These are phyloP conservation scores for Amanita exitialis DNA, from an alignment of 768 basidiomycete genomes.

Conservation along the genomic window DNA sequence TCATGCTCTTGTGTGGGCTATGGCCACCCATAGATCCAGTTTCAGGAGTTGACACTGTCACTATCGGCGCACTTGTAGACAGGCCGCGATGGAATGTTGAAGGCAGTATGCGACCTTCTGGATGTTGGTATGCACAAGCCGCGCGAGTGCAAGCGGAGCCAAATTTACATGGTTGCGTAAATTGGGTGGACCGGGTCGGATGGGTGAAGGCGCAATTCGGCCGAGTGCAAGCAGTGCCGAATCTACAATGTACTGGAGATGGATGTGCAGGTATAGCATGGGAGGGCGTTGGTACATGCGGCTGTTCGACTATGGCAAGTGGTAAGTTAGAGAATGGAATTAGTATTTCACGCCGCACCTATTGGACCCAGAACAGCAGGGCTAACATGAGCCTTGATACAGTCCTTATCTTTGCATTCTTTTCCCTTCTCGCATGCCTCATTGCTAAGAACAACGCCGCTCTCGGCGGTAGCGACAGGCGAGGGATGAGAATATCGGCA, in stretches of 20 bases:
- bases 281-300: slow-evolving; percentile 22
- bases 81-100: slow-evolving; percentile 75
- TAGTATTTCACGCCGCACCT: slow-evolving; percentile 28
- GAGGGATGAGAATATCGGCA: slow-evolving; percentile 94
- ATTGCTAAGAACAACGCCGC: slow-evolving; percentile 89
- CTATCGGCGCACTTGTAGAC: slow-evolving; percentile 46
- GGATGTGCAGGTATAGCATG: slow-evolving; percentile 19
- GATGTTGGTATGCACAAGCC: slow-evolving; percentile 86
- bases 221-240: slow-evolving; percentile 62
- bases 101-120: slow-evolving; percentile 75
- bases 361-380: slow-evolving; percentile 68
- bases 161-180: slow-evolving; percentile 62
- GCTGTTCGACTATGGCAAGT: slow-evolving; percentile 24
- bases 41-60: slow-evolving; percentile 52
- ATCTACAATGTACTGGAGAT: slow-evolving; percentile 46
- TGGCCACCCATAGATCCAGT: slow-evolving; percentile 53
- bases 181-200: slow-evolving; percentile 32
- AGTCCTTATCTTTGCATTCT: slow-evolving; percentile 89
- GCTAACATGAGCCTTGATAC: slow-evolving; percentile 84
- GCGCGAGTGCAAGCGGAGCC: slow-evolving; percentile 80
- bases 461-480: slow-evolving; percentile 93
- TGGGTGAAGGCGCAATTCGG: slow-evolving; percentile 62
- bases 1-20: slow-evolving; percentile 62
- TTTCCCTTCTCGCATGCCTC: slow-evolving; percentile 88
- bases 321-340: slow-evolving; percentile 6